These are phyloP conservation scores for Ophiocordyceps australis DNA, from an alignment of 2,329 filamentous ascomycete genomes.

Conservation along the genomic window DNA sequence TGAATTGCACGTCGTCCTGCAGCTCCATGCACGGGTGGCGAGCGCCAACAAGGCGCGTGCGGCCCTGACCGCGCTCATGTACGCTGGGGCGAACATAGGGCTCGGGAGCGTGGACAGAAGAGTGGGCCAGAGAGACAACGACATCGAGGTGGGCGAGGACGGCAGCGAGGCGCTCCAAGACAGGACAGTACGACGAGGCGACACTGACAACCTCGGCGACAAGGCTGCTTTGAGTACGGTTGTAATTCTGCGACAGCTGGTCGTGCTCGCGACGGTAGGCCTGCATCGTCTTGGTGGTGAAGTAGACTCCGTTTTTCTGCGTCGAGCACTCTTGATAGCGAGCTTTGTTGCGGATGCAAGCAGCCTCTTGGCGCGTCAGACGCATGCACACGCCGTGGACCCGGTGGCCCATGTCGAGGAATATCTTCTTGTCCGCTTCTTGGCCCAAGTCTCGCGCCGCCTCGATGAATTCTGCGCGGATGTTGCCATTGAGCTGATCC, in stretches of 20 bases:
- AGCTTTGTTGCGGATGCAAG: constrained; percentile 81
- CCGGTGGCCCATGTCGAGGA: constrained; percentile 77
- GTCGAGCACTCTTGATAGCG: constrained; percentile 90
- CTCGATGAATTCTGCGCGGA: constrained; percentile 62
- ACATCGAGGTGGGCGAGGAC: constrained; percentile 90
- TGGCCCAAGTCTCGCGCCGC: constrained; percentile 71
- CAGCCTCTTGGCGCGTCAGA: constrained; percentile 76
- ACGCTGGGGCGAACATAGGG: constrained; percentile 85
- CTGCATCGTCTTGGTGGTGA: constrained; percentile 73
- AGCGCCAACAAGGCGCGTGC: constrained; percentile 80
- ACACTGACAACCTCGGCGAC: constrained; percentile 88
- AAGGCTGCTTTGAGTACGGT: constrained; percentile 78
- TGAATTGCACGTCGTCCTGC: constrained; percentile 97
- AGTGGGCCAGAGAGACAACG: constrained; percentile 83
- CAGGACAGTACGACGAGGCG: constrained; percentile 84
- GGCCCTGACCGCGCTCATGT: constrained; percentile 70
- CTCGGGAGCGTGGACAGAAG: constrained; percentile 79
- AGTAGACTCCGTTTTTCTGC: constrained; percentile 97
- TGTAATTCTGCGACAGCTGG: constrained; percentile 86
- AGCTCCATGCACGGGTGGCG: constrained; percentile 97
- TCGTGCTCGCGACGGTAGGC: constrained; percentile 78
- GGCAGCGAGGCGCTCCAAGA: constrained; percentile 74
- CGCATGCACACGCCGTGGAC: constrained; percentile 95
- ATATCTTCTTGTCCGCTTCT: constrained; percentile 96
- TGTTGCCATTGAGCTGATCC: constrained; percentile 65